Base-by-base conservation (phyloP, 2,329 filamentous ascomycete genomes). In the Pseudovirgaria hyperparasitica region DNA sequence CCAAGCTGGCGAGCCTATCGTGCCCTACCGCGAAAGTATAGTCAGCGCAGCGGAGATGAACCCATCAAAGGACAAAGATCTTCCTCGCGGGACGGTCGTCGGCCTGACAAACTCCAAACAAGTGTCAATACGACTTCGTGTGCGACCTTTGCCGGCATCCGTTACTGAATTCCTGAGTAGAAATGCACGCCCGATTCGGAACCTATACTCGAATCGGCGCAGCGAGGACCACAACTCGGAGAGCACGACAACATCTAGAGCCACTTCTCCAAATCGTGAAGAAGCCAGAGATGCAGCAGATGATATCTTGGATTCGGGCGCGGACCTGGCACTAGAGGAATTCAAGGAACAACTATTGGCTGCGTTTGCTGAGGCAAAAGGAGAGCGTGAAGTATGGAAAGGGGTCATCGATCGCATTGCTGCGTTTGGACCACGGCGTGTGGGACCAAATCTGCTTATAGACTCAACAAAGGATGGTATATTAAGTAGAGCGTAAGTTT, bases 11-110 rank as follows among this genome's bases (percentile, higher is more conserved):
- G 82, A 82, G 22, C 82, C 90, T 2, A 96, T 98, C 34, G 90
- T 98, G 9, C 90, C 90, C 0, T 98, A 93, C 54, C 70, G 86
- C 30, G 90, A 98, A 57, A 90, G 84, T 0, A 93, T 92, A 32
- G 76, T 94, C 21, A 70, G 72, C 15, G 81, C 77, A 1, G 72
- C 85, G 19, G 90, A 98, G 54, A 98, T 98, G 90, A 76, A 85
- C 14, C 75, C 85, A 2, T 80, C 84, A 0, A 82, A 68, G 32
- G 82, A 92, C 53, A 78, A 86, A 37, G 82, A 92, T 9, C 65
- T 94, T 11, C 86, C 86, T 1, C 70, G 90, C 45, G 90, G 90
- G 24, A 78, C 72, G 1, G 76, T 92, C 0, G 61, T 85, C 14
- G 71, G 71, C 4, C 64, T 74, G 7, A 92, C 85, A 1, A 76